phyloP scores from a whole-genome alignment of 2,329 filamentous ascomycete genomes.

The Xylaria sp. region DNA sequence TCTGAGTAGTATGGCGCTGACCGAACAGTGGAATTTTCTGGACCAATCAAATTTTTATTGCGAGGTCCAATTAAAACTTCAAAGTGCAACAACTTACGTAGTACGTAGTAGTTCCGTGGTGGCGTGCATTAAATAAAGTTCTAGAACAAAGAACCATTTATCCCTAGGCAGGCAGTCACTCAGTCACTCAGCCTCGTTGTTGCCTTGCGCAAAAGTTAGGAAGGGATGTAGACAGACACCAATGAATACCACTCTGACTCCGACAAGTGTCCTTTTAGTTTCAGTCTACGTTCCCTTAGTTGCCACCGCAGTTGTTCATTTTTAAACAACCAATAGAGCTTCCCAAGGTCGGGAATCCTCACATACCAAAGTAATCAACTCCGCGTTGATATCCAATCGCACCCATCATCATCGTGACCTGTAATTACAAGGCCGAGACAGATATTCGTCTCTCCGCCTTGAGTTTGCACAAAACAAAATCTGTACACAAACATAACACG shows the following conservation, averaged over 20 bases:
- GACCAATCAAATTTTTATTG: not conserved
- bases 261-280: constrained; percentile 41
- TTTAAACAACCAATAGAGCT: not conserved
- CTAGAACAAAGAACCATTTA: not conserved
- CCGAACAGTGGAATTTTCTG: not conserved
- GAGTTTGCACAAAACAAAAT: not conserved
- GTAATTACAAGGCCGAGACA: not conserved
- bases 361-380: not conserved
- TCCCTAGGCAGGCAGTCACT: not conserved
- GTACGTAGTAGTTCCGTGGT: not conserved
- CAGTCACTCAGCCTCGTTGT: constrained; percentile 1
- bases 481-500: not conserved
- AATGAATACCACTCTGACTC: constrained; percentile 19
- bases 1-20: not conserved
- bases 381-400: not conserved
- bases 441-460: not conserved
- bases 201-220: constrained; percentile 10
- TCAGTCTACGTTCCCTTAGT: constrained; percentile 2
- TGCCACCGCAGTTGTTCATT: constrained; percentile 11
- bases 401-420: not conserved
- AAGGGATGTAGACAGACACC: not conserved
- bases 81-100: too few relatives aligned
- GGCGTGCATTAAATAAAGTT: not conserved
- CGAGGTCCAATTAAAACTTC: not conserved
- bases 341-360: not conserved